Conservation (phyloP, 2,329 filamentous ascomycete species). For the Clonostachys sp. region DNA sequence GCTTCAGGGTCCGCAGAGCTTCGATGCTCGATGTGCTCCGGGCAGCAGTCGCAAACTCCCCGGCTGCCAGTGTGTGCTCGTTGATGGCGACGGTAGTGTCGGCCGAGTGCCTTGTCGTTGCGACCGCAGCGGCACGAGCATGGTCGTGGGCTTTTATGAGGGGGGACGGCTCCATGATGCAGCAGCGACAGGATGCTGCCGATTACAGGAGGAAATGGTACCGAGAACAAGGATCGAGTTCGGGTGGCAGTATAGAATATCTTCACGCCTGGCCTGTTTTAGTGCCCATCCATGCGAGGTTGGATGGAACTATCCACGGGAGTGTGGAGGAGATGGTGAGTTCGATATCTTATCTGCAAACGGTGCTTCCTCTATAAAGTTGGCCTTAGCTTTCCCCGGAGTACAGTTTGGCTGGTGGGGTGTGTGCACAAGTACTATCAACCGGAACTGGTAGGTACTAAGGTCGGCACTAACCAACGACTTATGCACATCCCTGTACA, state of each 20-base stretch:
- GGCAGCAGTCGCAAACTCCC: conserved; percentile 83
- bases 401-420: too few species aligned
- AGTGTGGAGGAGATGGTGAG: too few species aligned
- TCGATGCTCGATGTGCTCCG: conserved; percentile 62
- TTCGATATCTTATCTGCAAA: too few species aligned
- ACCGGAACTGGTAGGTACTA: too few species aligned
- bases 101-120: conserved; percentile 56
- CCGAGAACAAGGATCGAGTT: background rate
- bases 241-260: background rate
- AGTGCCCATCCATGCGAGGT: too few species aligned
- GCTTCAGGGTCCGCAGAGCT: conserved; percentile 75
- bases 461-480: too few species aligned
- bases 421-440: too few species aligned
- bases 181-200: background rate
- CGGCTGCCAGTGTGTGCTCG: conserved; percentile 83
- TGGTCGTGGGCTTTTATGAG: conserved; percentile 75
- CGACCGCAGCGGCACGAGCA: conserved; percentile 77
- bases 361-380: too few species aligned
- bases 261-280: too few species aligned
- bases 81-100: conserved; percentile 80
- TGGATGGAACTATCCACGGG: too few species aligned
- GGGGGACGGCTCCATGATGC: conserved; percentile 30
- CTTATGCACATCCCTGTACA: too few species aligned
- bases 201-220: background rate
- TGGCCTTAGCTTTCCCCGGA: too few species aligned